These are phyloP conservation scores for Apiospora pterosperma DNA, from an alignment of 2,329 filamentous ascomycete species.

Conservation along the genomic window DNA sequence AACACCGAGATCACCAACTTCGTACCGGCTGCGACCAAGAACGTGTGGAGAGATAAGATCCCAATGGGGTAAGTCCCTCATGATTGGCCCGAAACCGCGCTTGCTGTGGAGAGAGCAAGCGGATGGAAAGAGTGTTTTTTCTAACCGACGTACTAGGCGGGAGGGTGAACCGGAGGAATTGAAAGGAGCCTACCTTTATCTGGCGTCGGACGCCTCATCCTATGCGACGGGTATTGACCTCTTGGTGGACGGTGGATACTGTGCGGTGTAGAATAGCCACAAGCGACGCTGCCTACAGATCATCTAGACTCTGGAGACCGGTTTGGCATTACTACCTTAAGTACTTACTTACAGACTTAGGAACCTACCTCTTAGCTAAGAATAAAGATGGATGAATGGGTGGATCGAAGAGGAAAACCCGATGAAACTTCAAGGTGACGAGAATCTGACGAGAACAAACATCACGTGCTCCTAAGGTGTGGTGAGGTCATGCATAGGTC, in stretches of 20 bases:
- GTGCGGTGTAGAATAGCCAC: slow-evolving; percentile 38
- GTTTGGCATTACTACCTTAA: neutral
- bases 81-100: neutral
- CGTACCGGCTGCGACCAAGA: slow-evolving; percentile 62
- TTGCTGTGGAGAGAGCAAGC: neutral
- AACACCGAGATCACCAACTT: slow-evolving; percentile 69
- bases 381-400: neutral
- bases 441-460: too few species aligned
- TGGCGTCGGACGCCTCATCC: slow-evolving; percentile 77
- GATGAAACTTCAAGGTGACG: too few species aligned
- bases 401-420: neutral
- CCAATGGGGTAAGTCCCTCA: slow-evolving; percentile 62
- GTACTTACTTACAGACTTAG: too few species aligned
- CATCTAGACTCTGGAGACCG: neutral
- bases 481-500: neutral
- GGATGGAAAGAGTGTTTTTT: neutral
- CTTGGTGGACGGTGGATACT: slow-evolving; percentile 73
- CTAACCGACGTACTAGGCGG: slow-evolving; percentile 39
- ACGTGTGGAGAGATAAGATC: slow-evolving; percentile 73
- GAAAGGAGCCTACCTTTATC: slow-evolving; percentile 78
- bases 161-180: slow-evolving; percentile 72
- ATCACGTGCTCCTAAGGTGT: neutral
- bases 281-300: neutral
- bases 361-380: too few species aligned
- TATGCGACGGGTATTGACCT: slow-evolving; percentile 77